A percentile compares a stretch with the other conserved stretches of the same genome.
phyloP scores from a whole-genome alignment of 345 rosid species.

The Arabis alpina region DNA sequence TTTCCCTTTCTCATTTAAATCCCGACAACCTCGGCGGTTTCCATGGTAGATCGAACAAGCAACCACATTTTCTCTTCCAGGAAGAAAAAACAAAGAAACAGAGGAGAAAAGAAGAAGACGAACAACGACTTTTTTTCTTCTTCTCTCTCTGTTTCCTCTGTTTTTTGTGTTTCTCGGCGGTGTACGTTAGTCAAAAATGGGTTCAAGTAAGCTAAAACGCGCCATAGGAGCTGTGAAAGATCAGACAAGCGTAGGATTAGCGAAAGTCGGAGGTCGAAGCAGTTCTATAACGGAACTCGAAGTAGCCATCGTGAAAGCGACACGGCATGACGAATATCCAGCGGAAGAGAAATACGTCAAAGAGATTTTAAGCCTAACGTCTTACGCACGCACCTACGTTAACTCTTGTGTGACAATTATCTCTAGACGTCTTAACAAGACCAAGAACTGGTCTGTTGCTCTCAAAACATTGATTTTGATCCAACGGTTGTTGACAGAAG shows the following conservation, averaged over 20 bases:
- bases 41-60: slow-evolving; percentile 38
- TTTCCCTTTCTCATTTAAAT: neutral
- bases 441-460: slow-evolving; percentile 73
- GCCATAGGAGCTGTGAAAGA: slow-evolving; percentile 55
- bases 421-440: slow-evolving; percentile 58
- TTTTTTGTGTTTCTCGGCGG: slow-evolving; percentile 2
- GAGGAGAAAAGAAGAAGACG: slow-evolving; percentile 27
- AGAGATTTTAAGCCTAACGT: slow-evolving; percentile 56
- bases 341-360: slow-evolving; percentile 61
- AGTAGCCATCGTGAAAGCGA: slow-evolving; percentile 58
- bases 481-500: slow-evolving; percentile 62
- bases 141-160: slow-evolving; percentile 7
- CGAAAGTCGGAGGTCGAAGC: slow-evolving; percentile 61
- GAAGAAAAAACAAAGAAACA: slow-evolving; percentile 2
- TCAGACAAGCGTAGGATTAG: slow-evolving; percentile 56
- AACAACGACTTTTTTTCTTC: slow-evolving; percentile 24
- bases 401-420: slow-evolving; percentile 56
- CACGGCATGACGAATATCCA: slow-evolving; percentile 81
- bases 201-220: slow-evolving; percentile 42
- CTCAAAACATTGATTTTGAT: slow-evolving; percentile 72
- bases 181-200: slow-evolving; percentile 26
- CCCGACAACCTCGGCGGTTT: slow-evolving; percentile 38
- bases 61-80: slow-evolving; percentile 19
- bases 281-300: slow-evolving; percentile 32
- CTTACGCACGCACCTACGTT: slow-evolving; percentile 62